Evolutionary conservation across 176 grass and related monocot genomes (phyloP), one percentile per base, ranked within the genome.

Genomic region (Carex pumila): DNA sequence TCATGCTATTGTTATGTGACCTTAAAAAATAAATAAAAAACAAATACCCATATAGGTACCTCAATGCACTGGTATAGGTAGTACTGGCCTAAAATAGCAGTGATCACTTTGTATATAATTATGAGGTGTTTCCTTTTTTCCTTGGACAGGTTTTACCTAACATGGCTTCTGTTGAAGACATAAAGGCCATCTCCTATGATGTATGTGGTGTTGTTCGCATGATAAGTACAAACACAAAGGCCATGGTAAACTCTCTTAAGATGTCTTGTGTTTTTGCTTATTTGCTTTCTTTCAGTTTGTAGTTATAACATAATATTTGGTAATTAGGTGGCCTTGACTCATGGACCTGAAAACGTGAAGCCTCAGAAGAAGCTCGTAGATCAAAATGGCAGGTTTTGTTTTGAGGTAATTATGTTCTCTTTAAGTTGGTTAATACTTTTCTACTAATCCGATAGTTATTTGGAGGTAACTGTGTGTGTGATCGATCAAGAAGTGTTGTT

Each of bases 181-280:
- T 99, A 83, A 91, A 88, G 83, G 86, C 91, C 39, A 70, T 85
- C 69, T 82, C 58, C 17, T 99, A 99, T 78, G 88, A 99, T 99
- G 64, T 99, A 83, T 99, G 96, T 85, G 96, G 96, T 88, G 81
- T 89, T 89, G 88, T 99, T 86, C 91, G 61, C 81, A 95, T 88
- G 86, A 89, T 95, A 83, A 90, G 91, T 41, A 54, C 91, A 34
- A 92, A 92, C 78, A 91, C 91, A 49, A 99, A 95, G 87, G 91
- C 93, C 37, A 92, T 93, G 92, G 96, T 99, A 93, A 58, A 70
- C 32, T 90, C 83, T 86, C 55, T 64, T 65, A 36, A 18, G 19
- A 81, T 22, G 12, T 81, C n/a, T 81, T 49, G 18, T 63, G 62
- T 64, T 64, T 32, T 56, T 64, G 60, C 58, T 81, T 81, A 10